Evolutionary conservation across 345 rosid species (phyloP).

Genomic region (Melastoma malabathricum): DNA sequence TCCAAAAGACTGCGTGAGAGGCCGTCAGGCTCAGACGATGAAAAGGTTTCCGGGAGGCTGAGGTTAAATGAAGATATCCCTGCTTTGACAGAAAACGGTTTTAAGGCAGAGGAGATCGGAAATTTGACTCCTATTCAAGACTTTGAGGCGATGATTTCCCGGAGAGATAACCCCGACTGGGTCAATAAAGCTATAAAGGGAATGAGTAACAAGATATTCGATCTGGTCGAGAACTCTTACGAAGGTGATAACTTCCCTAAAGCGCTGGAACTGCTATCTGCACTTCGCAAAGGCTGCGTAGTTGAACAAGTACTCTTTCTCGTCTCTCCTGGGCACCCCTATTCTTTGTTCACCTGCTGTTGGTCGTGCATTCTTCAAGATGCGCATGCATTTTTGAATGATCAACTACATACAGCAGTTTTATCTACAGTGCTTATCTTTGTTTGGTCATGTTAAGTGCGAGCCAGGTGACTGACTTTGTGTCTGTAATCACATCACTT

Average conservation of each 20-base stretch:
- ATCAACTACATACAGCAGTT: too few species aligned
- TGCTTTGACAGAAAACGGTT: slow-evolving; percentile 11
- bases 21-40: slow-evolving; percentile 58
- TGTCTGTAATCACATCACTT: background rate
- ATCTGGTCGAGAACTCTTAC: slow-evolving; percentile 30
- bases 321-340: slow-evolving; percentile 2
- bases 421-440: background rate
- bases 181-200: slow-evolving; percentile 44
- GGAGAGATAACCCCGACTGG: slow-evolving; percentile 65
- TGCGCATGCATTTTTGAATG: too few species aligned
- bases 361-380: background rate
- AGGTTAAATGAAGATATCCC: slow-evolving; percentile 15
- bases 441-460: background rate
- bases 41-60: slow-evolving; percentile 13
- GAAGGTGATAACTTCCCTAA: slow-evolving; percentile 26
- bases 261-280: slow-evolving; percentile 47
- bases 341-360: background rate
- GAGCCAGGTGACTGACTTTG: background rate
- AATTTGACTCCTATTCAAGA: slow-evolving; percentile 57
- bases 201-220: slow-evolving; percentile 41
- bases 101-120: slow-evolving; percentile 31
- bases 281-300: slow-evolving; percentile 79
- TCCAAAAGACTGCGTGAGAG: slow-evolving; percentile 34
- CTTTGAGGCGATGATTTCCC: slow-evolving; percentile 72
- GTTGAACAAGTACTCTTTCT: slow-evolving; percentile 55